These are phyloP conservation scores for Cryptosporidium muris DNA, from an alignment of 169 alveolate species.

Conservation along the genomic window DNA sequence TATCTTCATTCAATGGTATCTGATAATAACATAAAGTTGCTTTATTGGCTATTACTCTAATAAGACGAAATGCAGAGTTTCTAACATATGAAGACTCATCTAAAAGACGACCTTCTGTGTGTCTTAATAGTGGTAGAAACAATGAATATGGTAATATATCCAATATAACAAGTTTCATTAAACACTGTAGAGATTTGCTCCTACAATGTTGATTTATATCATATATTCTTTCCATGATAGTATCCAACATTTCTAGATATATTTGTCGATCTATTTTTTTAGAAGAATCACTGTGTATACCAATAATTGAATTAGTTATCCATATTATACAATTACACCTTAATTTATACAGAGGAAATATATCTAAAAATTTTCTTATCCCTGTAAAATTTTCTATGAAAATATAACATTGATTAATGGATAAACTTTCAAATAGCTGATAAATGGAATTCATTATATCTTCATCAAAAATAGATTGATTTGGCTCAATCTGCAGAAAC, in stretches of 20 bases:
- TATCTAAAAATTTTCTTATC: conserved; percentile 29
- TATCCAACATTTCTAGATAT: conserved; percentile 36
- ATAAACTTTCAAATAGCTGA: conserved; percentile 6
- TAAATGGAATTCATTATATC: not conserved
- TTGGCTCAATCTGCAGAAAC: not conserved
- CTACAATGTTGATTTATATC: conserved; percentile 49
- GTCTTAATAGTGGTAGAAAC: conserved; percentile 9
- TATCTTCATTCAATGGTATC: conserved; percentile 30
- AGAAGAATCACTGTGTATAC: not conserved
- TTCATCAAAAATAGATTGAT: not conserved
- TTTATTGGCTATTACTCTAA: conserved; percentile 46
- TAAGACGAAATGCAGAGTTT: conserved; percentile 32
- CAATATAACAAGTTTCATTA: conserved; percentile 11
- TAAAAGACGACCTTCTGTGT: conserved; percentile 22
- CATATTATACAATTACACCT: conserved; percentile 21
- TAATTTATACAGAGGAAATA: conserved; percentile 23
- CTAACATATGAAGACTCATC: conserved; percentile 65
- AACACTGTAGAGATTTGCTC: conserved; percentile 28
- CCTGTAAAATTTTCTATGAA: conserved; percentile 14
- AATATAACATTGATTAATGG: not conserved
- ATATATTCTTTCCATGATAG: conserved; percentile 44
- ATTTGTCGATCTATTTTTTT: conserved; percentile 1
- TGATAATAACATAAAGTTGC: conserved; percentile 61
- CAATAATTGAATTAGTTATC: conserved; percentile 39
- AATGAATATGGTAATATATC: conserved; percentile 47